Evolutionary conservation across 768 basidiomycete genomes (phyloP), one percentile per base, ranked within the genome.

Genomic region (Termitomyces sp.): DNA sequence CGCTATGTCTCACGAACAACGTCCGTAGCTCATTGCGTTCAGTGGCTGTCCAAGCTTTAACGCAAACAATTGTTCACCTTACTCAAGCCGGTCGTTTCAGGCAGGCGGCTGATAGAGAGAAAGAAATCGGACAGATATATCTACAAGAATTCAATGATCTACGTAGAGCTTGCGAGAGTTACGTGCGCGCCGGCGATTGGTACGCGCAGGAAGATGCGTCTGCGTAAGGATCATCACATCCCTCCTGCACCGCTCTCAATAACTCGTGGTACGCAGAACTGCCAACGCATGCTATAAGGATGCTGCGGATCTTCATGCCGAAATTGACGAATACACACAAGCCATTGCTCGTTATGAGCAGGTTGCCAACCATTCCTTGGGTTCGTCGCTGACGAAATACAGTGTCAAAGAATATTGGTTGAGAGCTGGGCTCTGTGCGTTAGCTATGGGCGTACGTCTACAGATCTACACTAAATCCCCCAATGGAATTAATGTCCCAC

Each of bases 341-440:
- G 95, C 97, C 13, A 93, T 98, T 65, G 78, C 85, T 59, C 87
- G 87, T 59, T 99, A 96, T 65, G 91, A 94, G 66, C 85, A 88
- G 67, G 95, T 98, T 46, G 96, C 94, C 5, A 80, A 88, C 61
- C 86, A 90, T 68, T 91, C 89, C 9, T 78, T 98, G 44, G 74
- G 73, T 0, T 92, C 90, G 20, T 77, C 87, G 9, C 74, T 98
- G 64, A 98, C 97, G n/a, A 94, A 94, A 72, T 99, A 98, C 75
- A 94, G 90, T 60, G 97, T 98, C 64, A 98, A 98, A 75, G 97
- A 98, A 64, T 96, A 96, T 67, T 98, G 94, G 93, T 78, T 98
- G 36, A 81, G 86, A 65, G 82, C 94, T 3, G 84, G 84, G 34
- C 76, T 99, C 22, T 98, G 97, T 69, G 90, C 90, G 16, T 77